A percentile compares a stretch with the other conserved stretches of the same genome.
Evolutionary conservation across 2,329 filamentous ascomycete species (phyloP).

Genomic region (Phialocephala sp.): DNA sequence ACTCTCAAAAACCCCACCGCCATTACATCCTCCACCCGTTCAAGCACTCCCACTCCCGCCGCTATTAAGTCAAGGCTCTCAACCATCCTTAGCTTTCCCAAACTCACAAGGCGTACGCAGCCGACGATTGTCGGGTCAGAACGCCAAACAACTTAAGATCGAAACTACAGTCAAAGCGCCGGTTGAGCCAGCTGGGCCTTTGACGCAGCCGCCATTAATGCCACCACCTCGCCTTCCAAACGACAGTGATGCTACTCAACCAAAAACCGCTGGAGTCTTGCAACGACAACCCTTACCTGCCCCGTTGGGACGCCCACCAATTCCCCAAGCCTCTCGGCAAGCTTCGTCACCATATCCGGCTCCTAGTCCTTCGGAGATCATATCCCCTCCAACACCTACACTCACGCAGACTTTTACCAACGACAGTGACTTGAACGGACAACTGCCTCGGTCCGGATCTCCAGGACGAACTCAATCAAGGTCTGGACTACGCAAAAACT

Average conservation of each 20-base stretch:
- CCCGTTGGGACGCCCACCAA: slow-evolving; percentile 28
- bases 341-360: slow-evolving; percentile 38
- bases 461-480: slow-evolving; percentile 55
- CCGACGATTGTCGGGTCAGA: slow-evolving; percentile 80
- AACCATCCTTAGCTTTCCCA: slow-evolving; percentile 48
- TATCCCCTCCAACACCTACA: slow-evolving; percentile 41
- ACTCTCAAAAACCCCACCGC: slow-evolving; percentile 35
- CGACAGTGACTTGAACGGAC: slow-evolving; percentile 44
- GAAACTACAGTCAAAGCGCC: slow-evolving; percentile 62
- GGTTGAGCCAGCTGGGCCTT: slow-evolving; percentile 25
- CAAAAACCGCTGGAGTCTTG: slow-evolving; percentile 39
- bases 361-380: slow-evolving; percentile 36
- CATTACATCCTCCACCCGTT: slow-evolving; percentile 34
- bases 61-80: slow-evolving; percentile 44
- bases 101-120: slow-evolving; percentile 65
- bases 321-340: slow-evolving; percentile 37
- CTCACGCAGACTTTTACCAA: slow-evolving; percentile 39
- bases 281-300: slow-evolving; percentile 27
- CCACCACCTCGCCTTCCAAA: slow-evolving; percentile 36
- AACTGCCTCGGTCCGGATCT: slow-evolving; percentile 55
- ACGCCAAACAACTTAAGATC: slow-evolving; percentile 84
- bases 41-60: slow-evolving; percentile 47
- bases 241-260: slow-evolving; percentile 26
- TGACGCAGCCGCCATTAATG: slow-evolving; percentile 37
- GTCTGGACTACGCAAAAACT: slow-evolving; percentile 64